phyloP scores from a whole-genome alignment of 164 flowering plant species.

The Vitis amurensis region DNA sequence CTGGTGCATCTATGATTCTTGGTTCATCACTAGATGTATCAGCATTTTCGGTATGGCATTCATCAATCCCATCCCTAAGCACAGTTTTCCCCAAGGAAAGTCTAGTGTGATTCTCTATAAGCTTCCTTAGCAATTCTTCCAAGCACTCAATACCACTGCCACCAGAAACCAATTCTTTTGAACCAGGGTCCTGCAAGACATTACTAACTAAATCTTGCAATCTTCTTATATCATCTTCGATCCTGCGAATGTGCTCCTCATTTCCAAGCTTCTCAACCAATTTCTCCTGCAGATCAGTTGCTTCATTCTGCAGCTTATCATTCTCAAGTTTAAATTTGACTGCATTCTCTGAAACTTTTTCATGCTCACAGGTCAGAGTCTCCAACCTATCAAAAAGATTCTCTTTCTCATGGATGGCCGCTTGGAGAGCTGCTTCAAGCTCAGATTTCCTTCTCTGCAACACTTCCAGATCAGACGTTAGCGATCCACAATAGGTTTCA shows the following conservation, averaged over 20 bases:
- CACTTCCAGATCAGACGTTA: constrained; percentile 58
- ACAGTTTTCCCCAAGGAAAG: constrained; percentile 28
- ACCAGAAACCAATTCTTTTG: constrained; percentile 29
- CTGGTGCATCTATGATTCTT: constrained; percentile 16
- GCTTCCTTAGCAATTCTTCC: constrained; percentile 57
- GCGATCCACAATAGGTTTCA: constrained; percentile 55
- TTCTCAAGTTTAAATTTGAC: constrained; percentile 43
- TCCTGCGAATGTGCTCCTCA: constrained; percentile 31
- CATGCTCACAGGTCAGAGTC: constrained; percentile 38
- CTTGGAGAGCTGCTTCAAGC: constrained; percentile 46
- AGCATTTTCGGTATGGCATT: constrained; percentile 11
- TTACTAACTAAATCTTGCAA: constrained; percentile 55
- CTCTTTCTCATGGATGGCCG: constrained; percentile 50
- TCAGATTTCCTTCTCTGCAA: constrained; percentile 46
- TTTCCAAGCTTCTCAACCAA: constrained; percentile 37
- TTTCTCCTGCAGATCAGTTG: constrained; percentile 47
- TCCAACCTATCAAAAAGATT: constrained; percentile 53
- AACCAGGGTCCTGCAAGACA: constrained; percentile 47
- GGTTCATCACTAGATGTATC: constrained; percentile 19
- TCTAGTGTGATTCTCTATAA: constrained; percentile 45
- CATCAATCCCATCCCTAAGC: constrained; percentile 18
- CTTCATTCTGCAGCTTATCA: constrained; percentile 42
- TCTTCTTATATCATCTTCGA: constrained; percentile 47
- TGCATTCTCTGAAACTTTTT: constrained; percentile 38
- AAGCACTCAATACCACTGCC: constrained; percentile 36